phyloP scores from a whole-genome alignment of 371 early-diverging fungal species.

The Lichtheimia ramosa region DNA sequence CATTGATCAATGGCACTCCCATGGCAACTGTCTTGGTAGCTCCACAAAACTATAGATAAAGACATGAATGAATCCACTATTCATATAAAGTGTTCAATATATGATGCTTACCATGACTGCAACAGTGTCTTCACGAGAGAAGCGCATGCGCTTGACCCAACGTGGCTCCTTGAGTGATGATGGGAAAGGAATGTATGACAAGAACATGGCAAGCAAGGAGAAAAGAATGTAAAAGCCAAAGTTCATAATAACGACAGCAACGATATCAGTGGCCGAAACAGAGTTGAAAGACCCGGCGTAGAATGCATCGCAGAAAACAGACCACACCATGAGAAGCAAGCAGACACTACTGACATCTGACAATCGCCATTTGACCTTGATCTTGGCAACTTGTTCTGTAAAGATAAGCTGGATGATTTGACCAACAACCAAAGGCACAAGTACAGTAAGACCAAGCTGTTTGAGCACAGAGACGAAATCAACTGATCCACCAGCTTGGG shows the following conservation, averaged over 20 bases:
- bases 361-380: constrained; percentile 48
- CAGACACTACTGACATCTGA: constrained; percentile 53
- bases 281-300: constrained; percentile 39
- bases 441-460: constrained; percentile 59
- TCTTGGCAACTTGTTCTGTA: constrained; percentile 43
- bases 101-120: constrained; percentile 43
- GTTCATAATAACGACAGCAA: constrained; percentile 52
- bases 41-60: constrained; percentile 43
- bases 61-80: not conserved
- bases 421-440: constrained; percentile 59
- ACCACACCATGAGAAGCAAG: constrained; percentile 66
- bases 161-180: constrained; percentile 12
- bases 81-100: not conserved
- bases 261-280: constrained; percentile 47
- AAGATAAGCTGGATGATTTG: constrained; percentile 56
- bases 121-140: constrained; percentile 46
- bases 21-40: constrained; percentile 73
- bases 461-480: constrained; percentile 52
- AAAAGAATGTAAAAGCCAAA: constrained; percentile 39
- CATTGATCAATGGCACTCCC: constrained; percentile 73
- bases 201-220: constrained; percentile 30
- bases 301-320: constrained; percentile 70
- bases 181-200: constrained; percentile 36
- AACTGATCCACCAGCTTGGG: constrained; percentile 36
- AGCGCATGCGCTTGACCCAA: constrained; percentile 32